Conservation (phyloP, 179 eudicot genomes). For the Heliamphora pulchella region DNA sequence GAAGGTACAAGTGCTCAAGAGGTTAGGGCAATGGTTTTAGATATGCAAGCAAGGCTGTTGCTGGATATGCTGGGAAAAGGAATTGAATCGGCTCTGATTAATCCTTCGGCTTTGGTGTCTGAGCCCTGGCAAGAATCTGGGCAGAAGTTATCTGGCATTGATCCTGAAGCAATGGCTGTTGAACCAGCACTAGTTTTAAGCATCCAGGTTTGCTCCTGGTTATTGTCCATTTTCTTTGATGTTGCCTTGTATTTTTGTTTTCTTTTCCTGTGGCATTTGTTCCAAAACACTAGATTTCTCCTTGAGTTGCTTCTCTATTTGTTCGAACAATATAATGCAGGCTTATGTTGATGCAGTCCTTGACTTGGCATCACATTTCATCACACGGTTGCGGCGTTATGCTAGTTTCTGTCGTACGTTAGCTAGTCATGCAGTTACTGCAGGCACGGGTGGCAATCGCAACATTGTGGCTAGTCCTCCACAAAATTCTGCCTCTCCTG, state of each 20-base stretch:
- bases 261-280: neutral
- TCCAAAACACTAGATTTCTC: neutral
- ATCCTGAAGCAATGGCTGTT: constrained; percentile 90
- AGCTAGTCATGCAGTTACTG: constrained; percentile 88
- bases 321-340: constrained; percentile 29
- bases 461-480: constrained; percentile 87
- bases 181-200: constrained; percentile 68
- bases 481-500: constrained; percentile 67
- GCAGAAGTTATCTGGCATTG: constrained; percentile 59
- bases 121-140: constrained; percentile 93
- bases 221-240: neutral
- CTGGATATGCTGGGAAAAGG: constrained; percentile 97
- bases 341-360: constrained; percentile 97
- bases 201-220: constrained; percentile 59
- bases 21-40: constrained; percentile 98
- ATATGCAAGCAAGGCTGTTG: constrained; percentile 96
- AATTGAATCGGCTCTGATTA: constrained; percentile 80
- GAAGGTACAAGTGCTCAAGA: constrained; percentile 97
- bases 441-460: constrained; percentile 83
- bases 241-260: neutral
- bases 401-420: constrained; percentile 97
- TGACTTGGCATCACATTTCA: constrained; percentile 94
- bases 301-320: constrained; percentile 16
- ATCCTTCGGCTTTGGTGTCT: constrained; percentile 75
- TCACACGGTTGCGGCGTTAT: constrained; percentile 92